phyloP scores from a whole-genome alignment of 495 filamentous ascomycete genomes.

The Penicillium soppii region DNA sequence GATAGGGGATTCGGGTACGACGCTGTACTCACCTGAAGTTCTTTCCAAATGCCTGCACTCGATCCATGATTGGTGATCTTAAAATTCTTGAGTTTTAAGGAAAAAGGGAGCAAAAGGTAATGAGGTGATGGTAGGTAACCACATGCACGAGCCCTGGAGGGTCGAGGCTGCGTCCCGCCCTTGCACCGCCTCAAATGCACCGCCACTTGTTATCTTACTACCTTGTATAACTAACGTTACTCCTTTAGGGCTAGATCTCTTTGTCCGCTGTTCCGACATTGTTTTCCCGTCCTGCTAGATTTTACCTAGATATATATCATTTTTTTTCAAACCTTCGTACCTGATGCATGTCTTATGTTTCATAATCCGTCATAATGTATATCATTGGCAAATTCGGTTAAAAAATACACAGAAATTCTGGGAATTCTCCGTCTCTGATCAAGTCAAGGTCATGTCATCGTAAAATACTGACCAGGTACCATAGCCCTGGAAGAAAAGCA shows the following conservation, averaged over 20 bases:
- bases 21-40: conserved; percentile 59
- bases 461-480: not conserved
- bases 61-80: conserved; percentile 54
- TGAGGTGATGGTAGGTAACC: conserved; percentile 11
- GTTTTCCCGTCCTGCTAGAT: too few species aligned
- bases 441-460: conserved; percentile 7
- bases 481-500: not conserved
- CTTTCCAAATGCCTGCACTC: conserved; percentile 72
- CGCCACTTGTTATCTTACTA: conserved; percentile 27
- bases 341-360: too few species aligned
- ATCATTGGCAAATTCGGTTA: not conserved
- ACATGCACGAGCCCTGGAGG: conserved; percentile 13
- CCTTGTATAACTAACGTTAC: too few species aligned
- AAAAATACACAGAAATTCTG: conserved; percentile 6
- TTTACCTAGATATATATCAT: not conserved
- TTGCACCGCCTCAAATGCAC: conserved; percentile 31
- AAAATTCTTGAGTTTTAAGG: not conserved
- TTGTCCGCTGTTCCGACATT: not conserved
- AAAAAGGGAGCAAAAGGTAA: not conserved
- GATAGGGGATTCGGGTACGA: conserved; percentile 9
- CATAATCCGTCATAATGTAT: too few species aligned
- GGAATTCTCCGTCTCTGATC: not conserved
- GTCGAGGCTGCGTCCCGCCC: conserved; percentile 14
- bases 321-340: not conserved
- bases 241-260: too few species aligned